Base-by-base conservation (phyloP, 139 green algal genomes). In the Chlamydomonas incerta region DNA sequence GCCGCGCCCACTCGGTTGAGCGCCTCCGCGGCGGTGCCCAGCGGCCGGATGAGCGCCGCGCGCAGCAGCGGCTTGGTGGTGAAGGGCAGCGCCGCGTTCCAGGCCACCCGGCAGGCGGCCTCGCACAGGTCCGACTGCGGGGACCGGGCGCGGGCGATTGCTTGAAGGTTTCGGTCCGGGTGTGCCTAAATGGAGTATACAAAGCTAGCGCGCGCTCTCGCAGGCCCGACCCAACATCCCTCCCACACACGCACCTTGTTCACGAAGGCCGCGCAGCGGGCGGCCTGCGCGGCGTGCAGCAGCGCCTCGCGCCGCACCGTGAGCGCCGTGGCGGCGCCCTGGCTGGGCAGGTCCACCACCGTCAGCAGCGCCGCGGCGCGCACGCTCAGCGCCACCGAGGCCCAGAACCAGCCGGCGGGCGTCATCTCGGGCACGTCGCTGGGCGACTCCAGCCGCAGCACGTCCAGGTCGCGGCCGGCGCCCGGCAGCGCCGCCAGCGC, bases 401-500 rank as follows among this genome's bases (percentile, higher is more conserved):
- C 77, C 92, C 92, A 94, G 82, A 92, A 93, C 92, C 92, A 94
- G 20, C 69, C 74, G n/a, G 86, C 85, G 28, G 81, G 55, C 6
- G 83, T 58, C 26, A 93, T 81, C 52, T 89, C 87, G 4, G 92
- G 92, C 34, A 89, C 72, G 55, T 92, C 91, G 2, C 31, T n/a
- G 31, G 85, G 69, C 24, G 66, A 33, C 71, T 86, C 70, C 21
- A 93, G 68, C 4, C 63, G 3, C 31, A 85, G 66, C n/a, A 75
- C 81, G 3, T 67, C 66, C 50, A 87, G 29, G 26, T 87, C 74
- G 15, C 68, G 69, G 37, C 85, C 80, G 21, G 72, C 79, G 35
- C 77, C 77, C 0, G 63, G 63, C 8, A 83, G 63, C 17, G 63
- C 31, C 29, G 63, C 77, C n/a, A 83, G 62, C 26, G 77, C 77